Conservation (phyloP, 192 early-diverging fungal species). For the Dispira simplex region DNA sequence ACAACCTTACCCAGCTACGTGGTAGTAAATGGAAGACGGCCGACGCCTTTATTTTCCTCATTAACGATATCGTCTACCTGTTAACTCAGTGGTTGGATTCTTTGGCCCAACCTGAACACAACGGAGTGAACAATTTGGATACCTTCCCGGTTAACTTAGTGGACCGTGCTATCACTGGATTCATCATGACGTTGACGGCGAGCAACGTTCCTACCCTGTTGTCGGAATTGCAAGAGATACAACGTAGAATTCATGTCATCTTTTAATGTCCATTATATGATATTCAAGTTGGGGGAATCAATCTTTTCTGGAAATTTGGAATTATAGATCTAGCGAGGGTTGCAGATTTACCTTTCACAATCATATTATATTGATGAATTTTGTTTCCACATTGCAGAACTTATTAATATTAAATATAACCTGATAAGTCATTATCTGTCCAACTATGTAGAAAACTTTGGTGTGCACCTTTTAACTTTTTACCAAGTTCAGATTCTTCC, state of each 20-base stretch:
- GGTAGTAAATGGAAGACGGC: background rate
- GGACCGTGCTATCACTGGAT: conserved; percentile 29
- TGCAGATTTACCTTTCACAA: too few species aligned
- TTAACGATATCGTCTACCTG: conserved; percentile 1
- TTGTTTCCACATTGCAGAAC: too few species aligned
- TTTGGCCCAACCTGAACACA: background rate
- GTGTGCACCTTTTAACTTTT: too few species aligned
- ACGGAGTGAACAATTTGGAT: background rate
- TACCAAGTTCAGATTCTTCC: too few species aligned
- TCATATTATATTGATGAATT: too few species aligned
- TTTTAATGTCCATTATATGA: conserved; percentile 13
- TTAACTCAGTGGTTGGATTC: conserved; percentile 4
- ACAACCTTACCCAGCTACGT: conserved; percentile 12
- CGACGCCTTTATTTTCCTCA: background rate
- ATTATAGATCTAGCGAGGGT: too few species aligned
- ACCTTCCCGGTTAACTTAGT: conserved; percentile 21
- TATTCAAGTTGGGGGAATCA: too few species aligned
- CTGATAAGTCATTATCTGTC: too few species aligned
- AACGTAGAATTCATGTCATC: conserved; percentile 22
- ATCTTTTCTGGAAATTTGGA: too few species aligned
- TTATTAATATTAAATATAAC: too few species aligned
- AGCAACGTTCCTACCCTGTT: conserved; percentile 18
- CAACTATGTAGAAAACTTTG: too few species aligned
- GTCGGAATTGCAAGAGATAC: conserved; percentile 22
- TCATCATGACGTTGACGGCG: conserved; percentile 24